Evolutionary conservation across 805 yeast species (phyloP).

Genomic region (Candida insectorum): DNA sequence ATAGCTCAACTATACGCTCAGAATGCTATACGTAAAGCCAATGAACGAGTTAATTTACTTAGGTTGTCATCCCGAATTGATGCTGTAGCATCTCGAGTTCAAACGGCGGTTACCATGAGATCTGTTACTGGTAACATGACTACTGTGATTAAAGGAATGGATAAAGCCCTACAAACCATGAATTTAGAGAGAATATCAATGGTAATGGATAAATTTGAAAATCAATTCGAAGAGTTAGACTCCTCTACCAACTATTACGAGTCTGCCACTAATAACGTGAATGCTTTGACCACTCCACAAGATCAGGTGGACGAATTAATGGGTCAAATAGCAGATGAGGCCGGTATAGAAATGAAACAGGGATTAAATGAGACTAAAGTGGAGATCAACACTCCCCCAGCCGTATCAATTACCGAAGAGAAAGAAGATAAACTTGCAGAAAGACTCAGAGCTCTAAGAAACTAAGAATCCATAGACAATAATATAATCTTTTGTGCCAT

Average conservation of each 20-base stretch:
- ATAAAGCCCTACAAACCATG: slow-evolving; percentile 92
- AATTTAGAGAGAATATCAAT: slow-evolving; percentile 87
- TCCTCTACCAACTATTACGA: slow-evolving; percentile 93
- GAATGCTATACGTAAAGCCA: slow-evolving; percentile 88
- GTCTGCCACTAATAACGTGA: slow-evolving; percentile 80
- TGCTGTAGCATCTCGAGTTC: slow-evolving; percentile 93
- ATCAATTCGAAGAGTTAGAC: slow-evolving; percentile 93
- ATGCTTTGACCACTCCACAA: slow-evolving; percentile 87
- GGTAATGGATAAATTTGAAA: slow-evolving; percentile 96
- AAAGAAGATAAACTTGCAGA: slow-evolving; percentile 87
- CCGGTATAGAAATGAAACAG: slow-evolving; percentile 89
- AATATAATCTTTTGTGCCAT: neutral
- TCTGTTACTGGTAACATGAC: slow-evolving; percentile 93
- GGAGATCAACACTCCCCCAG: slow-evolving; percentile 39
- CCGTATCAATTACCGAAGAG: slow-evolving; percentile 49
- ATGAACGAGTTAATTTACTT: slow-evolving; percentile 78
- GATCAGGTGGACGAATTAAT: slow-evolving; percentile 89
- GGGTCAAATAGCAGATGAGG: slow-evolving; percentile 95
- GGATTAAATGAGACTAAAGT: slow-evolving; percentile 68
- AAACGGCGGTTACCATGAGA: slow-evolving; percentile 97
- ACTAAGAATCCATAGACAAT: slow-evolving; percentile 7
- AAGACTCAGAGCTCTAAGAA: slow-evolving; percentile 79
- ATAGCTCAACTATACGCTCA: slow-evolving; percentile 94
- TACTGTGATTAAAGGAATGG: slow-evolving; percentile 92
- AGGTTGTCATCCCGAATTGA: slow-evolving; percentile 87